Evolutionary conservation across 805 yeast species (phyloP), one percentile per base, ranked within the genome.

Genomic region (Saccharomycopsis malanga): DNA sequence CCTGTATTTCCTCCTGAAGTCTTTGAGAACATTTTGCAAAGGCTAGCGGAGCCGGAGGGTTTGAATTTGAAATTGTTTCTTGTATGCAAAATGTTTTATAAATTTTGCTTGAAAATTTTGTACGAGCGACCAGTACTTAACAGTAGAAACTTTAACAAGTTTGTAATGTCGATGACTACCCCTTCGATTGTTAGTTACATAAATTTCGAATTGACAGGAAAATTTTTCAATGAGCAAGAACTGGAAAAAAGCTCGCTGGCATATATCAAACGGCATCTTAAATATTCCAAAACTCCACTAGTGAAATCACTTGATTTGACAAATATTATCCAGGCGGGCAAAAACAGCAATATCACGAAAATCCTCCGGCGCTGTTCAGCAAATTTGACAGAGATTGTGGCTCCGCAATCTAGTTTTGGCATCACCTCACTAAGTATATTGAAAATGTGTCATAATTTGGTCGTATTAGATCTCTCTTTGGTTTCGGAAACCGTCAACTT

Each of bases 371-470:
- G 96, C 35, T 85, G 96, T 46, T 75, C 88, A 6, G 61, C 71
- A 17, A 73, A 71, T 34, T 66, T 93, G 42, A 75, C 79, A 53
- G 67, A 71, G 9, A 88, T 93, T 57, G 74, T 84, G 5, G 96
- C 98, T 0, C 96, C 98, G 2, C 98, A 91, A 60, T 82, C 97
- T 27, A 83, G 94, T 66, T 91, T 93, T 68, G 98, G 98, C 0
- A 74, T 80, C 42, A 84, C 95, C 1, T 97, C 98, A 1, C 66
- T 91, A 54, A 74, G 87, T n/a, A 80, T 94, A 43, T 69, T 93
- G 39, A 74, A 85, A 49, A 69, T 80, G 37, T 93, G 98, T 61
- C 66, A 66, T 20, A 70, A 73, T 24, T 66, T 91, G 48, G 70
- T 70, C 53, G 74, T 77, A 1, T 67, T 91, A 32, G 97, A 91